phyloP scores from a whole-genome alignment of 352 stramenopile genomes.

The Albugo candida region DNA sequence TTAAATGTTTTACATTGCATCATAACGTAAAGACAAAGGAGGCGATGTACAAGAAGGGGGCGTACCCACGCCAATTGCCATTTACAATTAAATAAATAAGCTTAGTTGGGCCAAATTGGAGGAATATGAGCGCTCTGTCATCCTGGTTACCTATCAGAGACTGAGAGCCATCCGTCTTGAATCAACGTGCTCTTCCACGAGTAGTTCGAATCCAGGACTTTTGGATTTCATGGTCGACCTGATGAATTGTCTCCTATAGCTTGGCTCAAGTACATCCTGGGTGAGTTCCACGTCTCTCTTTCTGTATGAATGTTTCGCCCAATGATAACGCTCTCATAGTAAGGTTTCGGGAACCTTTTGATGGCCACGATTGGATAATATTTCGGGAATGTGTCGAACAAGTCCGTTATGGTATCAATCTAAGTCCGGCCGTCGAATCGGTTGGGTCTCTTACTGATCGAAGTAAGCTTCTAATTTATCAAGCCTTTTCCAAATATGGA shows the following conservation, averaged over 20 bases:
- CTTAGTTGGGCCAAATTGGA: slow-evolving; percentile 92
- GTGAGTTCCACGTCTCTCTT: slow-evolving; percentile 1
- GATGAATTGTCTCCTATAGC: slow-evolving; percentile 92
- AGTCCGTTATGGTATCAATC: slow-evolving; percentile 94
- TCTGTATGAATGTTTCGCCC: neutral
- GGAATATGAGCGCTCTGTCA: slow-evolving; percentile 91
- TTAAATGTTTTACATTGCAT: slow-evolving; percentile 99
- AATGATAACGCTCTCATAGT: neutral
- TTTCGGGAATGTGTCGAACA: slow-evolving; percentile 76
- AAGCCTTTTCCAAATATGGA: neutral
- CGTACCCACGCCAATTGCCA: slow-evolving; percentile 90
- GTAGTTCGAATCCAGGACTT: slow-evolving; percentile 64
- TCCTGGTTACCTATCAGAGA: slow-evolving; percentile 16
- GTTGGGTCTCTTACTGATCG: slow-evolving; percentile 48
- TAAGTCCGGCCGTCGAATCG: slow-evolving; percentile 64
- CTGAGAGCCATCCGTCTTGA: neutral
- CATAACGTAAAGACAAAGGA: slow-evolving; percentile 93
- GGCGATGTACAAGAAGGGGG: slow-evolving; percentile 88
- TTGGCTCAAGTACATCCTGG: slow-evolving; percentile 79
- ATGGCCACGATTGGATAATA: slow-evolving; percentile 97
- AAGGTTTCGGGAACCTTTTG: slow-evolving; percentile 80
- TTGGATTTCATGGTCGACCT: slow-evolving; percentile 91
- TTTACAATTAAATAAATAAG: slow-evolving; percentile 99
- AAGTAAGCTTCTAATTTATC: slow-evolving; percentile 33
- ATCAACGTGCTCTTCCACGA: neutral